Base-by-base conservation (phyloP, 2,329 filamentous ascomycete genomes). In the Teratosphaeriaceae sp. region DNA sequence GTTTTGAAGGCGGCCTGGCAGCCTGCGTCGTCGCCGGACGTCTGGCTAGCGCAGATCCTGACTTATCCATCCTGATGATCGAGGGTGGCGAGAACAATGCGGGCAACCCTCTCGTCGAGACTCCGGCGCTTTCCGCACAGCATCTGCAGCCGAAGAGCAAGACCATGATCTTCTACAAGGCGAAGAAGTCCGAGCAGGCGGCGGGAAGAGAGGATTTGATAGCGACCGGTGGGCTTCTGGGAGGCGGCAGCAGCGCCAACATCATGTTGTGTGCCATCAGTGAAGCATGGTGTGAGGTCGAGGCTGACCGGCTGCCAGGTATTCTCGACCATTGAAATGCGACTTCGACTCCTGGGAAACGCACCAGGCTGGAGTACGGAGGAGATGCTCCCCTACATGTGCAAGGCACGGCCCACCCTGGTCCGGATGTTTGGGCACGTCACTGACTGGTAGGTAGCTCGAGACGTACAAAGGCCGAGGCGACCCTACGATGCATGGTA, bases 81-180 rank as follows among this genome's bases (percentile, higher is more conserved):
- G 75, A 79, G 53, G 60, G 64, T 6, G 75, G 75, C 1, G 62
- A 61, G 34, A 72, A 76, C 53, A 78, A 75, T 51, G 67, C 68
- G 46, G 62, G 74, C 52, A 62, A 71, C 35, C 68, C 70, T 1
- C 66, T 58, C 6, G 61, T 78, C n/a, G 59, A 67, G n/a, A 66
- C 71, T 30, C 75, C 76, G 1, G 74, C 66, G 1, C 55, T 75
- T 16, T 79, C 66, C 44, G 53, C 70, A 34, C 54, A 56, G 21
- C 68, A 76, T 47, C 56, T 77, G 1, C 53, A 62, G 7, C 73
- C 73, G 0, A 62, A 60, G 11, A 71, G 68, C 40, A 71, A 73
- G 44, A 71, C 67, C 0, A 65, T 70, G 13, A 55, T 71, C 19
- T 76, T 76, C 54, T 76, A 76, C 51, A 64, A 72, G 48, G 63